These are phyloP conservation scores for Echinosophora koreensis DNA, from an alignment of 306 rosid genomes.

Conservation along the genomic window DNA sequence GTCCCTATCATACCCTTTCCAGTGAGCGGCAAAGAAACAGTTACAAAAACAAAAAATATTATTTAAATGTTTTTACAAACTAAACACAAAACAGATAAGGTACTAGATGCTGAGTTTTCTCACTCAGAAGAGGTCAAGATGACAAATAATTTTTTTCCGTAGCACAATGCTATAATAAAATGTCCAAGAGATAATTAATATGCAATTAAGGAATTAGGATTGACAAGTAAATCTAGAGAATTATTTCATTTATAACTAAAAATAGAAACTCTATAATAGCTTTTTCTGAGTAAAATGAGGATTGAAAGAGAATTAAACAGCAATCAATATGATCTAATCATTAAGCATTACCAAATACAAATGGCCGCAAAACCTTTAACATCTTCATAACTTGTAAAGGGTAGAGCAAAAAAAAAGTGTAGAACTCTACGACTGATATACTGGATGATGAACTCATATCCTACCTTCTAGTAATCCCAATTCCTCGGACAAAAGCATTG, in stretches of 20 bases:
- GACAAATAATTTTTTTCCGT: neutral
- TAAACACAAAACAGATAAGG: neutral
- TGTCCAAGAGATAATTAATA: neutral
- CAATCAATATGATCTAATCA: constrained; percentile 1
- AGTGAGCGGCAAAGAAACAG: neutral
- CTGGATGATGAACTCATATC: constrained; percentile 18
- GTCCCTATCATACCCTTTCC: neutral
- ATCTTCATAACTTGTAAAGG: neutral
- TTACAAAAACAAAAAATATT: no score
- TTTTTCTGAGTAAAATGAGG: neutral
- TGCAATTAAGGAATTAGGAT: neutral
- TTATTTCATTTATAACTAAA: neutral
- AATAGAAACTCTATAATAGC: neutral
- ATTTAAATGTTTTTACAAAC: neutral
- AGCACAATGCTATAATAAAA: neutral
- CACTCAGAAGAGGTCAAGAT: neutral
- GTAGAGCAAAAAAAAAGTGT: neutral
- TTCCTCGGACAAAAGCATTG: constrained; percentile 93
- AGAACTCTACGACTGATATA: neutral
- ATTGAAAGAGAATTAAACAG: neutral
- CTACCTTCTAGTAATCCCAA: constrained; percentile 98
- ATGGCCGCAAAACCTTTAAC: constrained; percentile 12
- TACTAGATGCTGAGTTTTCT: constrained; percentile 2
- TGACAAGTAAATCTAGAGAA: neutral
- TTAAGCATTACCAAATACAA: neutral